phyloP scores from a whole-genome alignment of 495 filamentous ascomycete genomes.

The Podospora pseudoanserina region DNA sequence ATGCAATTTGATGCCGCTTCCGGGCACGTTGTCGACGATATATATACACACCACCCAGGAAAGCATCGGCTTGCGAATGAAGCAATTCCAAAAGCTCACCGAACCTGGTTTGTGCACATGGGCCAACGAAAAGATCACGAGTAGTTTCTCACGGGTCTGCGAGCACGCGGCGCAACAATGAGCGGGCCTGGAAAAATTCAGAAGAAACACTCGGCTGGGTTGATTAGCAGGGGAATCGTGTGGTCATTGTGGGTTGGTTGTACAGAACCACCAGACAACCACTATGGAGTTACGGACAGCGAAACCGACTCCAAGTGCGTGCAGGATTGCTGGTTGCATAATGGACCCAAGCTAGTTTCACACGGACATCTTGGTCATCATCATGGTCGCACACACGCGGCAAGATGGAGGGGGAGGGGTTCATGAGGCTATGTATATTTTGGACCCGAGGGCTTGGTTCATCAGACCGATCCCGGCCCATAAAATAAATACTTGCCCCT shows the following conservation, averaged over 20 bases:
- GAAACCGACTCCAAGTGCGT: conserved; percentile 12
- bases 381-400: neutral
- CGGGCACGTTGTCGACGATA: neutral
- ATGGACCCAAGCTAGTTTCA: neutral
- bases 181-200: neutral
- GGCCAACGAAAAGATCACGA: neutral
- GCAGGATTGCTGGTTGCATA: neutral
- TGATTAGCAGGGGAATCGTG: neutral
- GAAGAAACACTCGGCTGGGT: neutral
- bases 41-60: neutral
- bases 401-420: neutral
- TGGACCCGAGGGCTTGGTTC: neutral
- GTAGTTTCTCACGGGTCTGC: neutral
- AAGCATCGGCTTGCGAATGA: neutral
- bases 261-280: neutral
- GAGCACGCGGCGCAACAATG: conserved; percentile 1
- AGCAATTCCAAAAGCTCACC: neutral
- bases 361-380: neutral
- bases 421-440: neutral
- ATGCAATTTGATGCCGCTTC: neutral
- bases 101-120: neutral
- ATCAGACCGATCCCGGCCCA: neutral
- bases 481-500: neutral
- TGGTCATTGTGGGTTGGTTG: neutral
- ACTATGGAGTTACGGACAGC: conserved; percentile 12